Conservation (phyloP, 192 early-diverging fungal species). For the Coemansia javaensis region DNA sequence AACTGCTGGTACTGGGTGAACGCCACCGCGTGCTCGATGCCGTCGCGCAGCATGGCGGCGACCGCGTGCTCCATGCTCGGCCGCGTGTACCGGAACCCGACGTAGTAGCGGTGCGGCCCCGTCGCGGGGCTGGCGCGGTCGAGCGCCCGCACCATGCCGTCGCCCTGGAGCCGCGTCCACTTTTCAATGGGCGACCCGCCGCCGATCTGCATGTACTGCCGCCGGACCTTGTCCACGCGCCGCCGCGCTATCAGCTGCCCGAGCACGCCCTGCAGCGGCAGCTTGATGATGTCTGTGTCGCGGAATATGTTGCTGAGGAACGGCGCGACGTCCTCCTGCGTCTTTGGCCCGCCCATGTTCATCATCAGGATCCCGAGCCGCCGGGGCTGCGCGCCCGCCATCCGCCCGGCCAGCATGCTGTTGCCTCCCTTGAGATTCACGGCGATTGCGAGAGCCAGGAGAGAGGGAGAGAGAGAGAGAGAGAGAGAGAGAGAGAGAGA, state of each 20-base stretch:
- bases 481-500: too few species aligned
- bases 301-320: conserved; percentile 83
- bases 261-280: conserved; percentile 71
- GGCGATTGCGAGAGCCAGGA: too few species aligned
- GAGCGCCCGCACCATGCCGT: conserved; percentile 68
- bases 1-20: conserved; percentile 96
- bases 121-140: conserved; percentile 71
- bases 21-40: conserved; percentile 78
- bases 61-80: conserved; percentile 75
- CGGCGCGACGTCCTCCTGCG: conserved; percentile 66
- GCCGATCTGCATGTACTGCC: conserved; percentile 90
- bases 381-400: background rate
- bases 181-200: conserved; percentile 88
- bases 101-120: conserved; percentile 84
- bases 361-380: conserved; percentile 80
- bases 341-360: conserved; percentile 91
- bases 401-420: too few species aligned
- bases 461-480: too few species aligned
- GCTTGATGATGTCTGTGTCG: conserved; percentile 87
- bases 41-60: conserved; percentile 73
- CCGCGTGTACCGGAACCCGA: conserved; percentile 87
- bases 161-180: conserved; percentile 87
- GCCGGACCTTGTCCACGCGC: conserved; percentile 77
- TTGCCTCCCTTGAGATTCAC: too few species aligned
- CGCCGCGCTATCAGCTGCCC: conserved; percentile 76